Evolutionary conservation across 2,329 filamentous ascomycete species (phyloP).

Genomic region (Penicillium rolfsii): DNA sequence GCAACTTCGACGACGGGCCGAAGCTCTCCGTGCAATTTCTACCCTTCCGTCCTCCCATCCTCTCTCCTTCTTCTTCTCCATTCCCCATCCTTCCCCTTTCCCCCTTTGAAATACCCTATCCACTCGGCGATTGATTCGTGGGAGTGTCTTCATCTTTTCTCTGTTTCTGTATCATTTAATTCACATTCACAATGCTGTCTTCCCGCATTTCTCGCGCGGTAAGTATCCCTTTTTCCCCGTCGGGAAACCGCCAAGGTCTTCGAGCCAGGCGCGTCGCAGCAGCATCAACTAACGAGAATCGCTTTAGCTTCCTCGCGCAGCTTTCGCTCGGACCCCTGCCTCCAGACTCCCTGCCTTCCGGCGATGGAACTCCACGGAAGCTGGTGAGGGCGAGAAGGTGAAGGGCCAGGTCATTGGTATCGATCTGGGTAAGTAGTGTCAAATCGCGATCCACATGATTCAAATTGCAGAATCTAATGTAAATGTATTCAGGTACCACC

Average conservation of each 20-base stretch:
- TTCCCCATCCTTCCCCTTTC: constrained; percentile 24
- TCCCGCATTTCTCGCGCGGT: constrained; percentile 75
- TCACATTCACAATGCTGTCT: constrained; percentile 66
- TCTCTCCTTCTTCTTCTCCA: constrained; percentile 29
- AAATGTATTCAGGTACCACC: constrained; percentile 67
- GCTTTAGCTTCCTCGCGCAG: constrained; percentile 74
- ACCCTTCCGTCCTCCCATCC: constrained; percentile 26
- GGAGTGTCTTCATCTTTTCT: constrained; percentile 35
- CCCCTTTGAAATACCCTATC: constrained; percentile 19
- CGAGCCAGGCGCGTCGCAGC: constrained; percentile 24
- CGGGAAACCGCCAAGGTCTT: constrained; percentile 11
- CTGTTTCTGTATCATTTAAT: constrained; percentile 42
- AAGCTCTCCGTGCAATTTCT: constrained; percentile 43
- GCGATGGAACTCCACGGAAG: constrained; percentile 54
- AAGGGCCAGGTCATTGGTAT: constrained; percentile 97
- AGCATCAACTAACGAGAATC: constrained; percentile 24
- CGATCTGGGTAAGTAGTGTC: constrained; percentile 73
- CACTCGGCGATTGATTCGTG: constrained; percentile 41
- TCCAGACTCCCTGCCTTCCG: constrained; percentile 72
- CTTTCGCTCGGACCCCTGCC: constrained; percentile 69
- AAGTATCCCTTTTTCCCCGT: constrained; percentile 49
- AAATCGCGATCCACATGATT: neutral
- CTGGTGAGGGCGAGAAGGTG: constrained; percentile 72
- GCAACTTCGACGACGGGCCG: constrained; percentile 45
- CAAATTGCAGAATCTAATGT: constrained; percentile 21